These are phyloP conservation scores for Globisporangium sylvaticum DNA, from an alignment of 352 stramenopile genomes.

Conservation along the genomic window DNA sequence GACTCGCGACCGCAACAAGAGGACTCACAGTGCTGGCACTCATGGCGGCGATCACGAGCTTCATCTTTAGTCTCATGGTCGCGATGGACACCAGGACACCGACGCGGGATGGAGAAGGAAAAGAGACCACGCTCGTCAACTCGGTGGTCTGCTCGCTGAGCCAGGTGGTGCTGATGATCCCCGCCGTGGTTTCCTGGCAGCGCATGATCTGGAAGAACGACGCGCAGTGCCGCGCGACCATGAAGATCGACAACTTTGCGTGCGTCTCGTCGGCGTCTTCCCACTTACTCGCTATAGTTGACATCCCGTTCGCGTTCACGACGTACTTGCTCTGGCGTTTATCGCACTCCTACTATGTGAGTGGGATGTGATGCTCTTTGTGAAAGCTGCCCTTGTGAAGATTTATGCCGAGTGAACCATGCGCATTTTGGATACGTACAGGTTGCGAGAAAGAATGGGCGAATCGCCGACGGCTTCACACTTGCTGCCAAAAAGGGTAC, in stretches of 20 bases:
- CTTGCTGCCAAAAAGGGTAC: slow-evolving; percentile 65
- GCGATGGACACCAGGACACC: slow-evolving; percentile 55
- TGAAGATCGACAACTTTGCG: slow-evolving; percentile 50
- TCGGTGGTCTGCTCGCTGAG: slow-evolving; percentile 49
- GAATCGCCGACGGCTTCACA: slow-evolving; percentile 66
- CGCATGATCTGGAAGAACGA: slow-evolving; percentile 52
- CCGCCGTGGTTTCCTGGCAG: slow-evolving; percentile 55
- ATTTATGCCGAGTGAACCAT: background rate
- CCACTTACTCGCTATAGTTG: slow-evolving; percentile 34
- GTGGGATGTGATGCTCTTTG: background rate
- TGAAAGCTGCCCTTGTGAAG: background rate
- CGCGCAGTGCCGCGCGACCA: slow-evolving; percentile 29
- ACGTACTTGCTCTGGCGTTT: slow-evolving; percentile 61
- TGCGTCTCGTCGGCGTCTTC: slow-evolving; percentile 46
- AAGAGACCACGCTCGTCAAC: slow-evolving; percentile 50
- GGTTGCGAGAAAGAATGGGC: slow-evolving; percentile 33
- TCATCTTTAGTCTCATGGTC: slow-evolving; percentile 50
- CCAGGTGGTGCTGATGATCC: slow-evolving; percentile 36
- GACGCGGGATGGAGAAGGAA: slow-evolving; percentile 69
- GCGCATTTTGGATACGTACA: slow-evolving; percentile 6
- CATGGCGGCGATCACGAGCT: slow-evolving; percentile 49
- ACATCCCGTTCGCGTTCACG: slow-evolving; percentile 34
- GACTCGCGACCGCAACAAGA: slow-evolving; percentile 37
- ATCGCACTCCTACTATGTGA: slow-evolving; percentile 58
- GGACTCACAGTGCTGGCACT: slow-evolving; percentile 50